Percentiles rank a stretch among this genome's conserved stretches.
Evolutionary conservation across 495 filamentous ascomycete species (phyloP).

Genomic region (Tuber umbilicatum): DNA sequence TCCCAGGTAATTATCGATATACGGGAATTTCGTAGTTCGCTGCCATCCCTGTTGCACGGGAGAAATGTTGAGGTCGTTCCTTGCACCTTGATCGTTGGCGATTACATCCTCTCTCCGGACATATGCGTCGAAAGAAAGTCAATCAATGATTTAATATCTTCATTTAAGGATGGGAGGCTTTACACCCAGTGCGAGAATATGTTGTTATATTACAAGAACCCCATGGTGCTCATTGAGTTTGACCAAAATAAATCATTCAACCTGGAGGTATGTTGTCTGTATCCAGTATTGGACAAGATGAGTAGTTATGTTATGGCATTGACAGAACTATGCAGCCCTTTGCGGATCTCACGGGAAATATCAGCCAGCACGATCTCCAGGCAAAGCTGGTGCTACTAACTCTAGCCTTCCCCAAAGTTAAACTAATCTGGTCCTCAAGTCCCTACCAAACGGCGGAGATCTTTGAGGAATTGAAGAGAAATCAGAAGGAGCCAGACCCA

Average conservation of each 20-base stretch:
- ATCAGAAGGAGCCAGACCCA: slow-evolving; percentile 82
- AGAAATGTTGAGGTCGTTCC: slow-evolving; percentile 78
- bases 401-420: slow-evolving; percentile 80
- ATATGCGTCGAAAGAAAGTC: slow-evolving; percentile 95
- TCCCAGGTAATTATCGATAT: slow-evolving; percentile 72
- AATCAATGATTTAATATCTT: slow-evolving; percentile 80
- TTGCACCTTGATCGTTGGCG: slow-evolving; percentile 91
- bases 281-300: background rate
- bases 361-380: slow-evolving; percentile 60
- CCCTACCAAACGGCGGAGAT: slow-evolving; percentile 98
- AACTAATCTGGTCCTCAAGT: slow-evolving; percentile 86
- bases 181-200: slow-evolving; percentile 91
- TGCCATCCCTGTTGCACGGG: slow-evolving; percentile 86
- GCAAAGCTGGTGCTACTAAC: slow-evolving; percentile 88
- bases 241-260: slow-evolving; percentile 96
- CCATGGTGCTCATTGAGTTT: slow-evolving; percentile 94
- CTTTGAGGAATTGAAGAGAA: slow-evolving; percentile 84
- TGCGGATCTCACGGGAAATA: slow-evolving; percentile 34
- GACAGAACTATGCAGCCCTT: slow-evolving; percentile 34
- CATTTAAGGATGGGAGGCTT: slow-evolving; percentile 82
- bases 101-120: slow-evolving; percentile 84
- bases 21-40: slow-evolving; percentile 86
- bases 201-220: slow-evolving; percentile 82
- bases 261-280: slow-evolving; percentile 54
- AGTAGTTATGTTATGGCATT: background rate